Conservation (phyloP, 257 asterid genomes). For the Ocimum tenuiflorum region DNA sequence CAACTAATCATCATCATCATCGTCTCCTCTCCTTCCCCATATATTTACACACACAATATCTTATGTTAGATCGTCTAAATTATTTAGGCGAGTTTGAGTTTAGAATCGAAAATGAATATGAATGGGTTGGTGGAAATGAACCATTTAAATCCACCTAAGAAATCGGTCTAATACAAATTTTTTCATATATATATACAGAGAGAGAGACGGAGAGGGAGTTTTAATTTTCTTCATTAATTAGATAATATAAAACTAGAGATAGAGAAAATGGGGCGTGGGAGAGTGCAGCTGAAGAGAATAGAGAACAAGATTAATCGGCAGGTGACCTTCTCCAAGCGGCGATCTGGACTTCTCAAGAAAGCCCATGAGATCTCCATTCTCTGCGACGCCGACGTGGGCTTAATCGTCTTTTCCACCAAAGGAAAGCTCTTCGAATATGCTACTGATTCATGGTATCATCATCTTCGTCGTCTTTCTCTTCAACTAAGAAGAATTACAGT, state of each 20-base stretch:
- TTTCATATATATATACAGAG: too few species aligned
- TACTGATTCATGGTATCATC: conserved; percentile 72
- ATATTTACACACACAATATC: too few species aligned
- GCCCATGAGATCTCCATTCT: conserved; percentile 84
- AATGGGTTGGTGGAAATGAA: too few species aligned
- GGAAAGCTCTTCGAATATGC: conserved; percentile 77
- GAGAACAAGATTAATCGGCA: conserved; percentile 83
- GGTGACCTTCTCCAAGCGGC: conserved; percentile 72
- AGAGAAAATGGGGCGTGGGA: conserved; percentile 65
- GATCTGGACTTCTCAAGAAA: conserved; percentile 71
- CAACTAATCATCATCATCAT: background rate
- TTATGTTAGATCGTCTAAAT: too few species aligned
- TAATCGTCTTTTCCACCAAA: conserved; percentile 71
- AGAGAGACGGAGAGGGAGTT: too few species aligned
- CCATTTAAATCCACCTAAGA: too few species aligned
- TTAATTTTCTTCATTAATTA: too few species aligned
- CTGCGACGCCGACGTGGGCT: conserved; percentile 78
- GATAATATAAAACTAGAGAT: background rate
- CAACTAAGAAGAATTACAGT: too few species aligned
- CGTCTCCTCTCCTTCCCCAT: background rate
- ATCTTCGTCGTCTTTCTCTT: too few species aligned
- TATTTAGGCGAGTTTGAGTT: too few species aligned
- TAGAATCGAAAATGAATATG: too few species aligned
- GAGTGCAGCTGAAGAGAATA: conserved; percentile 73
- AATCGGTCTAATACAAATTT: too few species aligned